Percentiles rank a stretch among this genome's conserved stretches.
Conservation (phyloP, 2,329 filamentous ascomycete genomes). For the Tolypocladium sp. region DNA sequence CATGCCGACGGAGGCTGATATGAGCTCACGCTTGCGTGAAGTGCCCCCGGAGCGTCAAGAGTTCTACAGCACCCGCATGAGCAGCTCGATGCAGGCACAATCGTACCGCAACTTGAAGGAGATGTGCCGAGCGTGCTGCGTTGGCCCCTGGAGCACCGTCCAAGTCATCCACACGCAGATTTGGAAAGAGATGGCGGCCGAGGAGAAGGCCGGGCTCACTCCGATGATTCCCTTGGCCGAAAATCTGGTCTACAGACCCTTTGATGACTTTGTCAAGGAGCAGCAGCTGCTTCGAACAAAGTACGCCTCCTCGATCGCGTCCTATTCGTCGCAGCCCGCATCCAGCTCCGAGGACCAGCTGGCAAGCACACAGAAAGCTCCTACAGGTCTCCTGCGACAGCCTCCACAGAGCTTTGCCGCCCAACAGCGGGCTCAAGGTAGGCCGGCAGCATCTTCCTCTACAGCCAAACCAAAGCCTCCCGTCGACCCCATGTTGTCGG, state of each 20-base stretch:
- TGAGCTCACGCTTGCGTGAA: constrained; percentile 49
- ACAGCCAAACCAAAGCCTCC: constrained; percentile 15
- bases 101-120: constrained; percentile 45
- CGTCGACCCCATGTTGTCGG: constrained; percentile 11
- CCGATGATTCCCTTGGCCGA: constrained; percentile 53
- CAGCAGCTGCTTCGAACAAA: constrained; percentile 30
- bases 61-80: constrained; percentile 44
- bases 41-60: constrained; percentile 46
- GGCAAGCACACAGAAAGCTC: constrained; percentile 21
- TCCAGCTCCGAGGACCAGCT: constrained; percentile 23
- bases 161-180: constrained; percentile 44
- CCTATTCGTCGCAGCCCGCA: constrained; percentile 13
- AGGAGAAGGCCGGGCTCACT: constrained; percentile 57
- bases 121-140: constrained; percentile 48
- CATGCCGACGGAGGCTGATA: constrained; percentile 54
- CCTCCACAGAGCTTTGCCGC: constrained; percentile 58
- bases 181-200: constrained; percentile 59
- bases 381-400: constrained; percentile 37
- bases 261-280: constrained; percentile 51
- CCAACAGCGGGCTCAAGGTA: constrained; percentile 51
- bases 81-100: constrained; percentile 32
- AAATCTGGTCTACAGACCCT: constrained; percentile 55
- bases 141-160: constrained; percentile 43
- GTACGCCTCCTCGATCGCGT: constrained; percentile 18
- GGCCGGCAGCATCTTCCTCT: constrained; percentile 22